Base-by-base conservation (phyloP, 2,329 filamentous ascomycete species). In the Neoscytalidium dimidiatum region DNA sequence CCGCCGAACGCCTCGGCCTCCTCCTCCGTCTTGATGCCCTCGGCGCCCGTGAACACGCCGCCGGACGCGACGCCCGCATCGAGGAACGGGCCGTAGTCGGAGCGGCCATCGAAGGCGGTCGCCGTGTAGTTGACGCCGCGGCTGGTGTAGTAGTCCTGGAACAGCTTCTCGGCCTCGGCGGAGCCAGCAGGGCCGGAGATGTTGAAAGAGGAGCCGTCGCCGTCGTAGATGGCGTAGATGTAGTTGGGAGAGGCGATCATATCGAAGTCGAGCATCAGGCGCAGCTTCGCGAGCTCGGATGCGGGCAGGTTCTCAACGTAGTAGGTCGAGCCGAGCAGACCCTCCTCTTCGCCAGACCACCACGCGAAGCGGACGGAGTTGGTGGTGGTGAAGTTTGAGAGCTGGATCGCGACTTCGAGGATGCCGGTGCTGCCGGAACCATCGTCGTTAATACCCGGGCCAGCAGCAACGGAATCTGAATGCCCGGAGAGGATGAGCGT, bases 41-140 rank as follows among this genome's bases (percentile, higher is more conserved):
- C 91, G 1, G 91, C 91, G 43, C 91, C 91, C 2, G 91, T 92
- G 63, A 90, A 90, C 67, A 94, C 86, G 31, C 91, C 91, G 26
- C 91, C 90, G 0, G 86, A 86, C 0, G 91, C 89, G 46, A 94
- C 92, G 3, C 89, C 89, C 64, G 86, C 83, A 38, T 86, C 83
- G 71, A 93, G 89, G 80, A 94, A 94, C 1, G 87, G 89, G 58
- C 88, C 90, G 71, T 94, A 94, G 77, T 95, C 92, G 68, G 88
- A 92, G 66, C 91, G 88, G 6, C 91, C 91, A 70, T 92, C 89
- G 69, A 95, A 94, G 2, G 87, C 85, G 29, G 91, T 91, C 65
- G 90, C 86, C 0, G 87, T 90, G 73, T 88, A 89, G 76, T 88
- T 88, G 64, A 88, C 81, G 1, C 83, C 88, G 23, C 88, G 82